Evolutionary conservation across 2,329 filamentous ascomycete species (phyloP).

Genomic region (Fusarium oligoseptatum): DNA sequence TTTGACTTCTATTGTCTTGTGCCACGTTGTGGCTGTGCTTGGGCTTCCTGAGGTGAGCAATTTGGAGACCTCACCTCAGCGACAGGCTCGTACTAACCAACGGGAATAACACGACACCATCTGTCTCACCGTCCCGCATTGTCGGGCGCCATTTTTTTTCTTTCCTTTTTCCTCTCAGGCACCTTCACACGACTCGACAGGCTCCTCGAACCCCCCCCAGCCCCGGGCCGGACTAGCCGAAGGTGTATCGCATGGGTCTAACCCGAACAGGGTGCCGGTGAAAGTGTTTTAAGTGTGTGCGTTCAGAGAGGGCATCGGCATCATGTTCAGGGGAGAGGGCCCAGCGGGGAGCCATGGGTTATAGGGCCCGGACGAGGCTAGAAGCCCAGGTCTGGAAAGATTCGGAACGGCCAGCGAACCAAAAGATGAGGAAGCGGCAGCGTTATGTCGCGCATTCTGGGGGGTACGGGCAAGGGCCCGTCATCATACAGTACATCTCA

Average conservation of each 20-base stretch:
- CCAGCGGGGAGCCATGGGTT: slow-evolving; percentile 29
- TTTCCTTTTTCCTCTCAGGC: slow-evolving; percentile 1
- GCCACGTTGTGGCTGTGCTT: slow-evolving; percentile 40
- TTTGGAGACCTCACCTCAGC: background rate
- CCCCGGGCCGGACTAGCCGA: slow-evolving; percentile 37
- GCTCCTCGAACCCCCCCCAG: background rate
- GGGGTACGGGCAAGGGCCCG: slow-evolving; percentile 11
- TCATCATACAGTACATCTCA: slow-evolving; percentile 14
- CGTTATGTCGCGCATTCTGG: slow-evolving; percentile 19
- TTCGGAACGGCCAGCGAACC: slow-evolving; percentile 27
- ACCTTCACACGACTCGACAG: slow-evolving; percentile 7
- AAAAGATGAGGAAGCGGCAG: slow-evolving; percentile 10
- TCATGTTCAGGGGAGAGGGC: slow-evolving; percentile 10
- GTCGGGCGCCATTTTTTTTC: slow-evolving; percentile 8
- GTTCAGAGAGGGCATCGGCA: slow-evolving; percentile 14
- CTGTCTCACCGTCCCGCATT: slow-evolving; percentile 17
- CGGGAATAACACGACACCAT: slow-evolving; percentile 26
- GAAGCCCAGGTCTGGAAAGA: slow-evolving; percentile 27
- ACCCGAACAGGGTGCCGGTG: slow-evolving; percentile 35
- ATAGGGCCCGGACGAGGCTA: slow-evolving; percentile 15
- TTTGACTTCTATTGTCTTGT: background rate
- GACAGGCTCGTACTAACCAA: background rate
- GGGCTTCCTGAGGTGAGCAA: slow-evolving; percentile 14
- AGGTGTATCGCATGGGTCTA: slow-evolving; percentile 40
- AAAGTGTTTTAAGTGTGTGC: slow-evolving; percentile 25